Percentiles rank a stretch among this genome's conserved stretches.
Conservation (phyloP, 176 grass and related monocot genomes). For the Triticum timopheevii region DNA sequence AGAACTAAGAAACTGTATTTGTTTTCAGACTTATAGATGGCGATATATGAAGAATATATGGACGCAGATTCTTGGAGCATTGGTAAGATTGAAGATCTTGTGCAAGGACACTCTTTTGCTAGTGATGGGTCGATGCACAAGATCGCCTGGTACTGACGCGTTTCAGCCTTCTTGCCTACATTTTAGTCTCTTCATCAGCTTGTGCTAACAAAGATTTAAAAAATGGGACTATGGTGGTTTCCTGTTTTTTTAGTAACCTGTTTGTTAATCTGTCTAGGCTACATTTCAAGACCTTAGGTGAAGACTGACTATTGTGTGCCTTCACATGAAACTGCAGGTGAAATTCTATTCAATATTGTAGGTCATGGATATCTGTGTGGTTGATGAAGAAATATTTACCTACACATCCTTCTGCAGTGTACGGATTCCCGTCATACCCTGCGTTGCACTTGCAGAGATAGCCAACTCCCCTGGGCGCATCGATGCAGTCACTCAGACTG, state of each 20-base stretch:
- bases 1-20: not conserved
- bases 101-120: not conserved
- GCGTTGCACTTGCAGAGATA: slow-evolving; percentile 11
- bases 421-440: slow-evolving; percentile 29
- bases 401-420: not conserved
- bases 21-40: not conserved
- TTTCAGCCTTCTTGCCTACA: not conserved
- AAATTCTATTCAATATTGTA: not conserved
- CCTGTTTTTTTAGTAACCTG: not conserved
- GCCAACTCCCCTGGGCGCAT: not conserved
- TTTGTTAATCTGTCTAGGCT: not conserved
- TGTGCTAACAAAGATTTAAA: not conserved
- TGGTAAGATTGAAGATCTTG: not conserved
- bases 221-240: not conserved
- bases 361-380: not conserved
- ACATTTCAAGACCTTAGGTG: not conserved
- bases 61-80: not conserved
- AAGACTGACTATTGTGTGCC: not conserved
- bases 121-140: not conserved
- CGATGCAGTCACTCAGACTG: slow-evolving; percentile 11
- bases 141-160: not conserved
- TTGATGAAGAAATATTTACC: slow-evolving; percentile 22
- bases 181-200: not conserved
- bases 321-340: not conserved
- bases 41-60: not conserved